These are phyloP conservation scores for Pyrenophora graminea DNA, from an alignment of 2,329 filamentous ascomycete genomes.

Conservation along the genomic window DNA sequence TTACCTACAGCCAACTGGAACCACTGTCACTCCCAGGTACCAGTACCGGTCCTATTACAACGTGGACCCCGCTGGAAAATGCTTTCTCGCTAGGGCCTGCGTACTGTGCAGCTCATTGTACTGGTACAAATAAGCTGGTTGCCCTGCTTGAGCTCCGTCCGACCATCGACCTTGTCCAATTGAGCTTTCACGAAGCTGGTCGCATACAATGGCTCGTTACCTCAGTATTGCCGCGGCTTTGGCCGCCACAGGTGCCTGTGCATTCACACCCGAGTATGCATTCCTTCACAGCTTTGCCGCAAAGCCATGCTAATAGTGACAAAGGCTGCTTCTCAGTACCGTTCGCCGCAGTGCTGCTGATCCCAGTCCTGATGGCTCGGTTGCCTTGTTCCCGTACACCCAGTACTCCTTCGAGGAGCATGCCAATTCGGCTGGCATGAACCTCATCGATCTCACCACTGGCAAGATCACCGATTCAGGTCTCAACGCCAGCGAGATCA, in stretches of 20 bases:
- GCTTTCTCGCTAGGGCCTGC: slow-evolving; percentile 6
- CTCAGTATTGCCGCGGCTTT: slow-evolving; percentile 39
- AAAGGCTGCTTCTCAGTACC: slow-evolving; percentile 64
- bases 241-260: slow-evolving; percentile 39
- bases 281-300: background rate
- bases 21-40: slow-evolving; percentile 15
- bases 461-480: slow-evolving; percentile 40
- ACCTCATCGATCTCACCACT: slow-evolving; percentile 39
- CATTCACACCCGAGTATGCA: slow-evolving; percentile 44
- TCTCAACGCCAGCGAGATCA: slow-evolving; percentile 40
- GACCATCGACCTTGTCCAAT: slow-evolving; percentile 32
- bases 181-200: slow-evolving; percentile 33
- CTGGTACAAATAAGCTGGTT: slow-evolving; percentile 31
- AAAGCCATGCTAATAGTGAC: background rate
- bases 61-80: slow-evolving; percentile 18
- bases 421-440: slow-evolving; percentile 58
- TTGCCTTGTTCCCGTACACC: slow-evolving; percentile 69
- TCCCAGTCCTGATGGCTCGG: slow-evolving; percentile 68
- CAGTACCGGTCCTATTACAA: slow-evolving; percentile 21
- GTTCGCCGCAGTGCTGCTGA: slow-evolving; percentile 70
- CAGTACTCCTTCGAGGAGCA: slow-evolving; percentile 81
- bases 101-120: slow-evolving; percentile 16
- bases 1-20: slow-evolving; percentile 8
- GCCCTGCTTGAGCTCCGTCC: slow-evolving; percentile 17
- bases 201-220: slow-evolving; percentile 42